Evolutionary conservation across 768 basidiomycete genomes (phyloP), one percentile per base, ranked within the genome.

Genomic region (Termitomyces sp.): DNA sequence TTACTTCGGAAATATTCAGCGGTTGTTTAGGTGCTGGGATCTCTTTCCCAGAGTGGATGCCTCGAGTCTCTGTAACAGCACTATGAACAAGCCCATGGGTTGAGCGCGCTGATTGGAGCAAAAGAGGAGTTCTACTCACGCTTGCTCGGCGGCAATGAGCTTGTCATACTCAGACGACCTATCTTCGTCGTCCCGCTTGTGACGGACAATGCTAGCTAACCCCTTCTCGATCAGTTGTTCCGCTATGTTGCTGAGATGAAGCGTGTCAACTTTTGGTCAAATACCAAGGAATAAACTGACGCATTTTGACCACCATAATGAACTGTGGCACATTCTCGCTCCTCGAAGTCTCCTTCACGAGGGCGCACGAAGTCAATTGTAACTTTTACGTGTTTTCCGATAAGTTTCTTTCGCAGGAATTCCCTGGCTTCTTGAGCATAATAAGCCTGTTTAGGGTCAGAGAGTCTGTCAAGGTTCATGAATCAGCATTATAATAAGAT

Each of bases 121-220:
- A 19, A 38, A 29, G 32, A 14, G 6, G 4, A 35, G 19, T 46
- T n/a, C 14, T 6, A 78, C 90, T 72, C 64, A 95, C 94, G 75
- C 75, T 75, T 95, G 93, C 70, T 99, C 96, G 8, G 95, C 97
- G 29, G 87, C 85, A 82, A 98, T 94, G 43, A 98, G 77, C 74
- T 93, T 95, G 75, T 99, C 97, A 62, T 94, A 93, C 67, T 98
- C 96, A 6, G 89, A 81, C n/a, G 95, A 95, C 46, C 95, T 84
- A 64, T 95, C 91, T 71, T 98, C 96, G 66, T 98, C 96, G 63
- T 96, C 95, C 21, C 92, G 85, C 66, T 87, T 90, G 73, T 99
- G 96, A 45, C 96, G 86, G 27, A 98, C 85, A 10, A 90, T 89
- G 55, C 85, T 89, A 4, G 93, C 92, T 31, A 96, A 75, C 46